Conservation (phyloP, 345 rosid species). For the Turritis glabra region DNA sequence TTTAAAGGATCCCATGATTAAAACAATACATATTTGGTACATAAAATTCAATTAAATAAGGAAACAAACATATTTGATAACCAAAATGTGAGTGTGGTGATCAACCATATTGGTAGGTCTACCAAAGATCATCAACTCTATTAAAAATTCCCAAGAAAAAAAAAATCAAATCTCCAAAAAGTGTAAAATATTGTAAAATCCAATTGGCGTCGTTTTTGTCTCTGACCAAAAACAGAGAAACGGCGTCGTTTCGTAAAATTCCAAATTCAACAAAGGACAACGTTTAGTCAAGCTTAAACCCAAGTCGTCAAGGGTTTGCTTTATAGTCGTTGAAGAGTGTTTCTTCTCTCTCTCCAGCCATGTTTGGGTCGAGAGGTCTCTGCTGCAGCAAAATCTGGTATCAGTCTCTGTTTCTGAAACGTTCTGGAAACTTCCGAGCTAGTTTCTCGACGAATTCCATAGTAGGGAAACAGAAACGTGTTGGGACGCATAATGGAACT, state of each 20-base stretch:
- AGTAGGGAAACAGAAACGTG: constrained; percentile 46
- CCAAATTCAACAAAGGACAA: not conserved
- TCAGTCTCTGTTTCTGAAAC: constrained; percentile 29
- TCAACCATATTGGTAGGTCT: constrained; percentile 34
- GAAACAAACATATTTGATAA: constrained; percentile 16
- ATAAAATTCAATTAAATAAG: not conserved
- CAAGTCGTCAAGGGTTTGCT: constrained; percentile 24
- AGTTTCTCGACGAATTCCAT: constrained; percentile 16
- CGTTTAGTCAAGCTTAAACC: constrained; percentile 22
- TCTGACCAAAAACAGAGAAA: not conserved
- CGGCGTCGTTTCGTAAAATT: not conserved
- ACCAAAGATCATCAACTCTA: constrained; percentile 38
- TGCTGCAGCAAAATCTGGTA: constrained; percentile 26
- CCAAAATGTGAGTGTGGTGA: constrained; percentile 34
- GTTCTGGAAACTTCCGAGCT: constrained; percentile 29
- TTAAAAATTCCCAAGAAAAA: constrained; percentile 3
- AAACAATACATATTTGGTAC: constrained; percentile 25
- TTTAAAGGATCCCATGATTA: constrained; percentile 11
- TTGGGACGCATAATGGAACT: constrained; percentile 84
- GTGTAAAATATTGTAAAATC: not conserved
- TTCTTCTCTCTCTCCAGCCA: not conserved
- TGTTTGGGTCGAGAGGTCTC: constrained; percentile 30
- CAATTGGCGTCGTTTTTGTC: not conserved
- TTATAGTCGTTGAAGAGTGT: constrained; percentile 19
- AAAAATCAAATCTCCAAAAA: not conserved